Base-by-base conservation (phyloP, 2,329 filamentous ascomycete species). In the Alternaria rosae region DNA sequence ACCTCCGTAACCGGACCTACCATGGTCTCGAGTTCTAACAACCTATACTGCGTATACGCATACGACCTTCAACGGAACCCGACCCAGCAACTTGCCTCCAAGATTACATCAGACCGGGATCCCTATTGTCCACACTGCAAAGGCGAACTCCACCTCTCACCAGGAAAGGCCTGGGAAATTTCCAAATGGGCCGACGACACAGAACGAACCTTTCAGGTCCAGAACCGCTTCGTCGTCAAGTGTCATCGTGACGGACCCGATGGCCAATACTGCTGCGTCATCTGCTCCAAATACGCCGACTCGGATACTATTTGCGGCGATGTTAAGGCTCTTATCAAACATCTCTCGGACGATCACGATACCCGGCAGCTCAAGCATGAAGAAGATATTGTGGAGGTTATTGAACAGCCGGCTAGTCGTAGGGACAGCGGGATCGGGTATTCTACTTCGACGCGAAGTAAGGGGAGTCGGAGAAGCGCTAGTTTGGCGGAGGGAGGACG, bases 211-310 rank as follows among this genome's bases (percentile, higher is more conserved):
- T 79, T 78, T 54, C 73, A 72, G 17, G 65, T 79, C 7, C 67
- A 70, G 6, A 78, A 77, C 53, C 76, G 76, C n/a, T 78, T 78
- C 32, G 73, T 77, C 1, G 76, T 78, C 15, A 78, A 78, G 44
- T 77, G 76, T 38, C 76, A 78, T 53, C 72, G 76, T 4, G 67
- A 69, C 12, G 69, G 73, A 11, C 69, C 69, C 3, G 75, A 78
- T 48, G 75, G 71, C 11, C 76, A 76, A 21, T 79, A 78, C 58
- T 68, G 71, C 3, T 79, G 77, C 35, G 72, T 78, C 8, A 64
- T 79, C 2, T 79, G 77, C 54, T 71, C 72, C n/a, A 63, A 64
- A 41, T 62, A 68, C 30, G 62, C 54, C 0, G 64, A 64, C 20
- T 65, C 69, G 4, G 70, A 77, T n/a, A 76, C 77, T 0, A 68